Evolutionary conservation across 306 rosid species (phyloP).

Genomic region (Lathyrus aphaca): DNA sequence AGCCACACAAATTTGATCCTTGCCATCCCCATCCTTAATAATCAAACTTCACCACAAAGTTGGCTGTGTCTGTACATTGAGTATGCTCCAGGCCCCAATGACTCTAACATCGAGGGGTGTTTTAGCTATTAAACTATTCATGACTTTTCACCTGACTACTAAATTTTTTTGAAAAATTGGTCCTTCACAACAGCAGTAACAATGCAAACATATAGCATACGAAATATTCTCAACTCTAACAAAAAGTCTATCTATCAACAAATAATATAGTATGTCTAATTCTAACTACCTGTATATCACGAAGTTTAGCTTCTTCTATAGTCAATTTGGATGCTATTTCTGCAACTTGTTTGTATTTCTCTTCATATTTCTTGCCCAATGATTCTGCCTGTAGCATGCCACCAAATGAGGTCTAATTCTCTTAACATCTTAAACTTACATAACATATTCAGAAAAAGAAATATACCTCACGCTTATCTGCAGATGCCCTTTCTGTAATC

Average conservation of each 20-base stretch:
- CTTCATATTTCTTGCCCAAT: slow-evolving; percentile 82
- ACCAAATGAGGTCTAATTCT: slow-evolving; percentile 34
- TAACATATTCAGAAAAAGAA: slow-evolving; percentile 23
- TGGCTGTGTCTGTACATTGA: background rate
- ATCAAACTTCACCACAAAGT: slow-evolving; percentile 3
- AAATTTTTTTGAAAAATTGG: slow-evolving; percentile 7
- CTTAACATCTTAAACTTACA: slow-evolving; percentile 31
- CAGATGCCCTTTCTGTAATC: slow-evolving; percentile 93
- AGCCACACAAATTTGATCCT: slow-evolving; percentile 8
- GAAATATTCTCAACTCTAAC: slow-evolving; percentile 29
- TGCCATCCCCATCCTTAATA: background rate
- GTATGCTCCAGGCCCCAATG: slow-evolving; percentile 16
- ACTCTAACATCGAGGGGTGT: background rate
- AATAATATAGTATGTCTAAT: slow-evolving; percentile 24
- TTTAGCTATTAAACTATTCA: slow-evolving; percentile 14
- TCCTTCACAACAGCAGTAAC: slow-evolving; percentile 12
- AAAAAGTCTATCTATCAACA: slow-evolving; percentile 31
- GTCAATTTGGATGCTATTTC: slow-evolving; percentile 89
- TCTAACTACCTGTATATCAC: slow-evolving; percentile 80
- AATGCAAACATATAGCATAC: slow-evolving; percentile 15
- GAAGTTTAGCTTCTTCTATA: slow-evolving; percentile 87
- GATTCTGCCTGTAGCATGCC: slow-evolving; percentile 71
- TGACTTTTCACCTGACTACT: background rate
- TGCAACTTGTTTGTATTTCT: slow-evolving; percentile 90
- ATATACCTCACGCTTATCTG: slow-evolving; percentile 91